Evolutionary conservation across 352 stramenopile genomes (phyloP).

Genomic region (Globisporangium echinulatum): DNA sequence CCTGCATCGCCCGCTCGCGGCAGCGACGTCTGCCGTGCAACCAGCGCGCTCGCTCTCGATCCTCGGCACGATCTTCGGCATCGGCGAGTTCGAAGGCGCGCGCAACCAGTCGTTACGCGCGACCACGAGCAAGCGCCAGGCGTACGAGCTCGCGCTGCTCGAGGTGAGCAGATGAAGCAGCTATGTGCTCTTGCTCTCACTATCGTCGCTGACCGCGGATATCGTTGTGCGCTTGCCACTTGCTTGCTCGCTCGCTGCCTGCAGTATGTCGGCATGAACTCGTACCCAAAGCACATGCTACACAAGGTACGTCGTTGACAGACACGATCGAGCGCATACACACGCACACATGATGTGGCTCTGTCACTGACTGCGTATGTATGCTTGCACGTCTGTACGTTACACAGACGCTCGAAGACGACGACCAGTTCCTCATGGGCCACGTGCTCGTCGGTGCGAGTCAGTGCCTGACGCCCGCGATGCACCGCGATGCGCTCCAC

Average conservation of each 20-base stretch:
- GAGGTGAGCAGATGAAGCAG: conserved; percentile 20
- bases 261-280: conserved; percentile 78
- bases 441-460: conserved; percentile 77
- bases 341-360: not conserved
- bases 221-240: not conserved
- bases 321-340: not conserved
- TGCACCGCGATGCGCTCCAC: conserved; percentile 63
- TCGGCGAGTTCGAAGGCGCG: conserved; percentile 71
- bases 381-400: not conserved
- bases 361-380: not conserved
- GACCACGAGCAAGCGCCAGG: conserved; percentile 60
- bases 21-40: not conserved
- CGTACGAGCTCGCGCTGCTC: conserved; percentile 62
- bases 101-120: conserved; percentile 50
- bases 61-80: conserved; percentile 70
- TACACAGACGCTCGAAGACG: conserved; percentile 37
- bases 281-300: conserved; percentile 67
- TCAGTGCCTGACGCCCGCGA: conserved; percentile 53
- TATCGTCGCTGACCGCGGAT: no score
- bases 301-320: conserved; percentile 29
- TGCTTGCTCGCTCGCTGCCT: not conserved
- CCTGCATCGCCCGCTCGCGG: not conserved
- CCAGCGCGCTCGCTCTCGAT: conserved; percentile 48
- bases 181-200: not conserved
- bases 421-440: conserved; percentile 73